These are phyloP conservation scores for Tulasnella calospora DNA, from an alignment of 768 basidiomycete genomes.

Conservation along the genomic window DNA sequence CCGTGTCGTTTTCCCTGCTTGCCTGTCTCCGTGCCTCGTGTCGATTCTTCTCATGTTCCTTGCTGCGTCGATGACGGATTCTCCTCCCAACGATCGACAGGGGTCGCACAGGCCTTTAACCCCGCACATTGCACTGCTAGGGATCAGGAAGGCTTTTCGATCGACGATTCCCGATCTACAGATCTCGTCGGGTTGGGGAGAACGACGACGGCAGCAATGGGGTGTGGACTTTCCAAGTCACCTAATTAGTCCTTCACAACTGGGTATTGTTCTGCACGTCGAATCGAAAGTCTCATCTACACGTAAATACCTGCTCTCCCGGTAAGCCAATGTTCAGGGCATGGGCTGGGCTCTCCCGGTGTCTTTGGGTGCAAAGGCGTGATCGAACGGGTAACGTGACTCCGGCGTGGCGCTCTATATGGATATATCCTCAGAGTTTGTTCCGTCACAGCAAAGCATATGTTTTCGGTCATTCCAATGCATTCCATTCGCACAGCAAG, in stretches of 20 bases:
- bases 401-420: neutral
- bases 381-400: neutral
- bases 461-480: neutral
- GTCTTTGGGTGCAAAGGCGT: neutral
- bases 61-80: neutral
- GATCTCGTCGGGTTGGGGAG: neutral
- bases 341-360: neutral
- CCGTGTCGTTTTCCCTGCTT: neutral
- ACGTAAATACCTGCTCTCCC: neutral
- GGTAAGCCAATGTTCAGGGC: neutral
- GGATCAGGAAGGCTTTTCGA: neutral
- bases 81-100: neutral
- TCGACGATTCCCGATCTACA: neutral
- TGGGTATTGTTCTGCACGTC: neutral
- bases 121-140: slow-evolving; percentile 5
- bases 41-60: slow-evolving; percentile 4
- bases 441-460: neutral
- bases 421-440: neutral
- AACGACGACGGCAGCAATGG: neutral
- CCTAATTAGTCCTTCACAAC: neutral
- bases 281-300: neutral
- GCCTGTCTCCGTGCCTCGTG: neutral
- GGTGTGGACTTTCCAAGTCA: neutral
- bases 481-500: neutral
- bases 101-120: neutral